Percentiles rank a stretch among this genome's conserved stretches.
Conservation (phyloP, 1,139 yeast genomes). For the Scheffersomyces lignicola region DNA sequence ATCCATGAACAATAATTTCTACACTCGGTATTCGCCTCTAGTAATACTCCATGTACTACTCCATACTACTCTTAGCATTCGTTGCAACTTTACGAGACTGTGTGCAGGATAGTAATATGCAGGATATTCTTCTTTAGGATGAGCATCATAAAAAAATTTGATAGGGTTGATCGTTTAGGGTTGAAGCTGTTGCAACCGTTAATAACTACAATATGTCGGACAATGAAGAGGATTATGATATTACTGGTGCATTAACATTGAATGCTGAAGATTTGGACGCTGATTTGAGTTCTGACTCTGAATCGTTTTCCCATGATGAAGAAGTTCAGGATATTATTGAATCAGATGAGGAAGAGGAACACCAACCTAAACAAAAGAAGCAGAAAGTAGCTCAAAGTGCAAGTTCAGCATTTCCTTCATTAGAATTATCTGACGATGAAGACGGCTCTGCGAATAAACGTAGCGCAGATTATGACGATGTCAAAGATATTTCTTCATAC, state of each 20-base stretch:
- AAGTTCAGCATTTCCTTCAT: slow-evolving; percentile 51
- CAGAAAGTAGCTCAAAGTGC: slow-evolving; percentile 16
- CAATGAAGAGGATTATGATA: slow-evolving; percentile 62
- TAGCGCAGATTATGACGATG: slow-evolving; percentile 15
- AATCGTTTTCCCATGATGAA: slow-evolving; percentile 37
- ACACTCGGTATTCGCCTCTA: no score
- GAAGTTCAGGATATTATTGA: slow-evolving; percentile 63
- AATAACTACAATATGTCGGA: slow-evolving; percentile 37
- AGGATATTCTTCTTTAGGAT: not conserved
- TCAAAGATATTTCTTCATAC: slow-evolving; percentile 44
- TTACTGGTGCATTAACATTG: slow-evolving; percentile 63
- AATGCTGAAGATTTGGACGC: slow-evolving; percentile 38
- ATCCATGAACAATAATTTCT: no score
- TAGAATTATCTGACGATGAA: slow-evolving; percentile 70
- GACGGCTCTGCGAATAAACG: slow-evolving; percentile 22
- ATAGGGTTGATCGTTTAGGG: not conserved
- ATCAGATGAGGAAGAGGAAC: slow-evolving; percentile 21
- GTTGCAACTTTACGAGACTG: no score
- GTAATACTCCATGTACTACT: no score
- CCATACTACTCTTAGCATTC: no score
- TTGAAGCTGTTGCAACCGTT: not conserved
- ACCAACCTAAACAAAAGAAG: slow-evolving; percentile 20
- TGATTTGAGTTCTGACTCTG: slow-evolving; percentile 35
- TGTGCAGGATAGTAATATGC: no score
- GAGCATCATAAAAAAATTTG: slow-evolving; percentile 3